phyloP scores from a whole-genome alignment of 2,329 filamentous ascomycete genomes.

The Trichoderma atrobrunneum region DNA sequence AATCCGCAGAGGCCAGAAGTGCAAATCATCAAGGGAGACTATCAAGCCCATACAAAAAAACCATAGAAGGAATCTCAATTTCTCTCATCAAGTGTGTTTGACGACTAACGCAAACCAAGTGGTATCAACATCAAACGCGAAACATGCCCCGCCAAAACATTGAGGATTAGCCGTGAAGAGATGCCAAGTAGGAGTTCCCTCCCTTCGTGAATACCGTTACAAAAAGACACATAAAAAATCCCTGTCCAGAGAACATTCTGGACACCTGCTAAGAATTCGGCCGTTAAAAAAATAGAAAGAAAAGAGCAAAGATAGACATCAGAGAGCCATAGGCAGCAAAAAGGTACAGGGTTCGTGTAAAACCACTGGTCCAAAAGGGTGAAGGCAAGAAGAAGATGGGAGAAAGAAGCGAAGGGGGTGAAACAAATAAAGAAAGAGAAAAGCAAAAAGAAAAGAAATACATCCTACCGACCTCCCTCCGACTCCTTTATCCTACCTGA shows the following conservation, averaged over 20 bases:
- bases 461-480: slow-evolving; percentile 22
- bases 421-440: not conserved
- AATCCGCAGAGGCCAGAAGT: not conserved
- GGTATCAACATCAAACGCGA: slow-evolving; percentile 20
- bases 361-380: not conserved
- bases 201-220: slow-evolving; percentile 15
- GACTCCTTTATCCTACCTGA: slow-evolving; percentile 42
- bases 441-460: not conserved
- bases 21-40: not conserved
- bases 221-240: not conserved
- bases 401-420: not conserved
- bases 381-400: not conserved
- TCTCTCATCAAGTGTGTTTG: slow-evolving; percentile 13
- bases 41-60: not conserved
- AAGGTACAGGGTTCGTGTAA: not conserved
- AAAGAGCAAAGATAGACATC: not conserved
- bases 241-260: slow-evolving; percentile 8
- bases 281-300: slow-evolving; percentile 2
- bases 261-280: slow-evolving; percentile 8
- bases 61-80: slow-evolving; percentile 2
- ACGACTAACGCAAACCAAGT: slow-evolving; percentile 20
- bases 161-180: slow-evolving; percentile 4
- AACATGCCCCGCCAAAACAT: slow-evolving; percentile 12
- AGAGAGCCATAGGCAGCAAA: not conserved
- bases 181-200: slow-evolving; percentile 14